These are phyloP conservation scores for Mycena sp. DNA, from an alignment of 1,284 basidiomycete genomes.

Conservation along the genomic window DNA sequence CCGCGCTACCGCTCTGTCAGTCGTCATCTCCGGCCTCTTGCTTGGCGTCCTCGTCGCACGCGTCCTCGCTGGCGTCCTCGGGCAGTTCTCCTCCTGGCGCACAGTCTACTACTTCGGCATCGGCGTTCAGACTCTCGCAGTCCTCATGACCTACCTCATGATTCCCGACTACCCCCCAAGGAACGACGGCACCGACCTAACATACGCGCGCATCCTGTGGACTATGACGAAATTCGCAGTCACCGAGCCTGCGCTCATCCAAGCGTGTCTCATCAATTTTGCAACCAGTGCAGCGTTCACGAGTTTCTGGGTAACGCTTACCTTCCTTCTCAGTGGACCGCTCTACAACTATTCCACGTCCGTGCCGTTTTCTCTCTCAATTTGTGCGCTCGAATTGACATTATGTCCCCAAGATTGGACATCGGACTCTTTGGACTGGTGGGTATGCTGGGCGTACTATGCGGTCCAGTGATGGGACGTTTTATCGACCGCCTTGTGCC, in stretches of 20 bases:
- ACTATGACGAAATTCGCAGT: constrained; percentile 73
- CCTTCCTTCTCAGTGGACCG: constrained; percentile 72
- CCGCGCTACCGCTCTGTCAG: constrained; percentile 70
- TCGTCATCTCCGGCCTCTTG: constrained; percentile 76
- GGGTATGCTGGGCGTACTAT: constrained; percentile 71
- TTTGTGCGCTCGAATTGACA: neutral
- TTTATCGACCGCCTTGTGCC: constrained; percentile 70
- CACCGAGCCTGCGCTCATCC: constrained; percentile 76
- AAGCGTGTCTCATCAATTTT: constrained; percentile 65
- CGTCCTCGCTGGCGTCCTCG: constrained; percentile 73
- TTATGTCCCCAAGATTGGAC: constrained; percentile 52
- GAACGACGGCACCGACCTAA: constrained; percentile 53
- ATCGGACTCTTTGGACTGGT: constrained; percentile 80
- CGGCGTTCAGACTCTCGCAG: constrained; percentile 62
- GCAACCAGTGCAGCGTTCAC: constrained; percentile 66
- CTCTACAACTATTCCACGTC: constrained; percentile 75
- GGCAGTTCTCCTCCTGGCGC: constrained; percentile 67
- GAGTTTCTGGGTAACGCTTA: constrained; percentile 77
- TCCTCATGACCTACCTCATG: constrained; percentile 62
- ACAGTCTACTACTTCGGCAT: constrained; percentile 73
- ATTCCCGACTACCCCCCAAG: constrained; percentile 79
- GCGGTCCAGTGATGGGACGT: constrained; percentile 68
- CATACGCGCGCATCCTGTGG: constrained; percentile 68
- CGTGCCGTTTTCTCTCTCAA: constrained; percentile 46
- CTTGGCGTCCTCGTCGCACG: constrained; percentile 76